Base-by-base conservation (phyloP, 495 filamentous ascomycete species). In the Penicillium atrosanguineum region DNA sequence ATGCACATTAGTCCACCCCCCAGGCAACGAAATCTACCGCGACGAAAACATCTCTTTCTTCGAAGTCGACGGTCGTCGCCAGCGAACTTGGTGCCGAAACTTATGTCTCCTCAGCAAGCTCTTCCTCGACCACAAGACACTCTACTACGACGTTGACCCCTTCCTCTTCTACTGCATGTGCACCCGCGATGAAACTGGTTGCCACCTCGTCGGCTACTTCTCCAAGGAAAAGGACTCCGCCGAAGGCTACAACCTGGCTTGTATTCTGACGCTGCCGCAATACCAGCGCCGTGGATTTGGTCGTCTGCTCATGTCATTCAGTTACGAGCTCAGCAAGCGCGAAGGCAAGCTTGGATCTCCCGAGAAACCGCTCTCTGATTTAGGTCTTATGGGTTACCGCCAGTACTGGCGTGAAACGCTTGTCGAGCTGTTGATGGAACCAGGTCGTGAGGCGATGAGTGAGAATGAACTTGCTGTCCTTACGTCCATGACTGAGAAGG, bases 151-250 rank as follows among this genome's bases (percentile, higher is more conserved):
- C 62, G 94, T 98, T 48, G 94, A 98, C 64, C 94, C 94, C 8
- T 98, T 98, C 71, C 75, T 97, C 9, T 98, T 97, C 78, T 98
- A 98, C 74, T 93, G 92, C 81, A 98, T 98, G 94, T 88, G 84
- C 47, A 87, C 84, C 14, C 83, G 91, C 49, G 88, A 90, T 53
- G 87, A 89, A 43, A 87, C 87, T 45, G 94, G 94, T 9, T 93
- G 87, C 65, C 94, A 97, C 64, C 79, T 98, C 0, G 89, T 97
- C 46, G 94, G 94, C 49, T 98, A 96, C 67, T 98, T 98, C 69
- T 93, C 88, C 59, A 98, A 98, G 68, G 94, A 98, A 73, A 98
- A 98, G 56, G 95, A 97, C 67, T 90, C 86, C 29, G 90, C 90
- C 1, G 94, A 97, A 47, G 90, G 88, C 19, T 98, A 97, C 76